A percentile compares a stretch with the other conserved stretches of the same genome.
Evolutionary conservation across 176 grass and related monocot species (phyloP).

Genomic region (Puya raimondii): DNA sequence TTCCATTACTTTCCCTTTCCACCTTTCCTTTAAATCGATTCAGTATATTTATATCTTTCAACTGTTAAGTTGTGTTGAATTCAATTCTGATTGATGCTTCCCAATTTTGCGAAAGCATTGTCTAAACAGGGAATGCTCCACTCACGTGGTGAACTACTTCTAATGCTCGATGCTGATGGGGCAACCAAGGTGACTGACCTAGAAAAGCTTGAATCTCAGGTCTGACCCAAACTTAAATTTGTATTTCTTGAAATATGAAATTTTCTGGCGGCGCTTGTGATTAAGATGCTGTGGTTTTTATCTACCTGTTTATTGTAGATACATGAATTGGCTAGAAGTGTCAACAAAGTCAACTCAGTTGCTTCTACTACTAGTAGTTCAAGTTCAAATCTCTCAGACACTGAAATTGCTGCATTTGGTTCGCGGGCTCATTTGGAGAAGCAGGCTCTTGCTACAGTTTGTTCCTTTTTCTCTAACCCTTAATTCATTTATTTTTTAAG

Average conservation of each 20-base stretch:
- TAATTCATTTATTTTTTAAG: not conserved
- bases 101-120: slow-evolving; percentile 42
- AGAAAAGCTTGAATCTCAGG: slow-evolving; percentile 90
- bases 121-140: slow-evolving; percentile 90
- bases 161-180: slow-evolving; percentile 99
- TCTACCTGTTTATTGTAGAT: slow-evolving; percentile 32
- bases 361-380: slow-evolving; percentile 17
- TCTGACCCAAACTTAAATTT: slow-evolving; percentile 16
- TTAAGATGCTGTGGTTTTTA: not conserved
- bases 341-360: slow-evolving; percentile 12
- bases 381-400: slow-evolving; percentile 43
- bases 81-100: slow-evolving; percentile 30
- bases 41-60: not conserved
- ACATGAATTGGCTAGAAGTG: slow-evolving; percentile 39
- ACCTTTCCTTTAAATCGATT: not conserved
- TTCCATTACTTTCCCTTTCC: not conserved
- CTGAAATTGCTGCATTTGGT: slow-evolving; percentile 84
- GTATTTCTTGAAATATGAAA: not conserved
- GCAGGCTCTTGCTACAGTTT: slow-evolving; percentile 89
- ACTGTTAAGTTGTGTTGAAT: slow-evolving; percentile 2
- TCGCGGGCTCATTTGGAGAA: slow-evolving; percentile 94
- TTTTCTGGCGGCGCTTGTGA: not conserved
- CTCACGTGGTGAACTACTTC: slow-evolving; percentile 69
- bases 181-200: slow-evolving; percentile 88
- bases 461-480: slow-evolving; percentile 1